Evolutionary conservation across 208 protist genomes (phyloP), one percentile per base, ranked within the genome.

Genomic region (Trypanosoma avium): DNA sequence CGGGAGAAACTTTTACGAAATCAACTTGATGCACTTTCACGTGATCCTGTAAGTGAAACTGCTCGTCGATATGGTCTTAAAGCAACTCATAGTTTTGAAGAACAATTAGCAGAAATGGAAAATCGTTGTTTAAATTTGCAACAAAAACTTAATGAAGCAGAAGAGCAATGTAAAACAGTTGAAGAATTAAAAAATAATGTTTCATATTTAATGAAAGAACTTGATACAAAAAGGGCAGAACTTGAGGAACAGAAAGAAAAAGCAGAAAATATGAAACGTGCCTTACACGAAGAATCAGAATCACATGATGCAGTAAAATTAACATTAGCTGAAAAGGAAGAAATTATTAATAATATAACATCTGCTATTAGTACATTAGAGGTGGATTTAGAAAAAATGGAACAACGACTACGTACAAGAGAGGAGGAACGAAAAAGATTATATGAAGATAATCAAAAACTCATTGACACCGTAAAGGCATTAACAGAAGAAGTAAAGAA

Each of bases 11-110:
- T 82, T 15, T 70, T 94, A 32, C 78, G 84, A 21, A 48, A 42
- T 2, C 75, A 88, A 67, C 60, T 94, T n/a, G 78, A 82, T 19
- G 49, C 73, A 29, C 67, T 94, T 69, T 78, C 72, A 42, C 55
- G 54, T 36, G 81, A 94, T 62, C 88, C 88, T 7, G 64, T 94
- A 32, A 94, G 88, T 43, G 77, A 58, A 24, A 67, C 49, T 8
- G 85, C 81, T n/a, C 79, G 84, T 19, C 72, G 73, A 24, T 91
- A 91, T 72, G 88, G 88, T n/a, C 70, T 94, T 17, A 48, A 68
- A 12, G 75, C 80, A 29, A 86, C 75, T 43, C 43, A 42, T 22
- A 65, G 21, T 57, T 92, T 92, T 38, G 77, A 88, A 29, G 76
- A 55, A 7, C 80, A 82, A 29, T 24, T 94, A 10, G 61, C 26